Percentiles rank a stretch among this genome's conserved stretches.
Evolutionary conservation across 2,329 filamentous ascomycete genomes (phyloP).

Genomic region (Madurella fahalii): DNA sequence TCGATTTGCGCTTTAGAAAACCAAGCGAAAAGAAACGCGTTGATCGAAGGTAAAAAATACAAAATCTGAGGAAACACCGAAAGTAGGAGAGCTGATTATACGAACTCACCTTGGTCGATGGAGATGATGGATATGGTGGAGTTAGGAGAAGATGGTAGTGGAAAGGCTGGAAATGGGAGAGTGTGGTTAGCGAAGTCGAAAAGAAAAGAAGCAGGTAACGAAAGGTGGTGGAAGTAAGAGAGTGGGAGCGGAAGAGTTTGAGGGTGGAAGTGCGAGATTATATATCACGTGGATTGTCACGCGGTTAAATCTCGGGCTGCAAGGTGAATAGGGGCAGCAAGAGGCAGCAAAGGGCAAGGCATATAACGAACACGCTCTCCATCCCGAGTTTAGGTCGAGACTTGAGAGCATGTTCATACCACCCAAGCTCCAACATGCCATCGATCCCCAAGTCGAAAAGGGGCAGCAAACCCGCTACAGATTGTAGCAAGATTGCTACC

Average conservation of each 20-base stretch:
- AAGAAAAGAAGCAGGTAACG: background rate
- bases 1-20: too few relatives aligned
- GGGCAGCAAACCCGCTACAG: too few relatives aligned
- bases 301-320: too few relatives aligned
- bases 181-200: background rate
- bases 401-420: background rate
- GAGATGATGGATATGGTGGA: background rate
- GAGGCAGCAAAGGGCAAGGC: too few relatives aligned
- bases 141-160: background rate
- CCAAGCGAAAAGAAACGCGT: background rate
- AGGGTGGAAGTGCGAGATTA: too few relatives aligned
- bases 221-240: background rate
- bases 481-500: too few relatives aligned
- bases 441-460: too few relatives aligned
- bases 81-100: too few relatives aligned
- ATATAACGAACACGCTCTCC: background rate
- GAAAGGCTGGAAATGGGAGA: background rate
- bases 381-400: background rate
- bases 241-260: too few relatives aligned
- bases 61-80: background rate
- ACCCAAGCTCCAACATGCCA: too few relatives aligned
- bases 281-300: background rate
- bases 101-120: background rate
- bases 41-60: background rate
- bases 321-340: too few relatives aligned